Evolutionary conservation across 2,329 filamentous ascomycete species (phyloP), one percentile per base, ranked within the genome.

Genomic region (Alternaria triticina): DNA sequence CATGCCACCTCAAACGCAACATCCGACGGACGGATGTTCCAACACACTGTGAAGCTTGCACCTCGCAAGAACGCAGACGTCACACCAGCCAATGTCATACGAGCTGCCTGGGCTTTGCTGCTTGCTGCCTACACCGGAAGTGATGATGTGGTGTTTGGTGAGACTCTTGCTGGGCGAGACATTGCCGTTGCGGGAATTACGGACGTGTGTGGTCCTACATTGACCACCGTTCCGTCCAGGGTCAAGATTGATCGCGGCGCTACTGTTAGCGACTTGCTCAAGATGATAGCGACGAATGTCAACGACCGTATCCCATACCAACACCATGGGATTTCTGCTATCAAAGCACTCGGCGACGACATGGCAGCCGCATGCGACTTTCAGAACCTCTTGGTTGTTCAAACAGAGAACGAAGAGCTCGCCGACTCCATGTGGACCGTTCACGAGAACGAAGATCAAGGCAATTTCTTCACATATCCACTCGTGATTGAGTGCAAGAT

Each of bases 281-380:
- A 69, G 9, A 23, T 20, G 2, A 71, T 78, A 13, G 65, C 74
- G 5, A 43, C 54, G 13, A 71, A 46, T 17, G 67, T 69, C 7
- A 71, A 69, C 1, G 74, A 75, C 10, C 72, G 73, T 15, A 78
- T 79, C 22, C 77, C 77, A 5, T 72, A 79, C 57, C 76, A 82
- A 61, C 80, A 82, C 30, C 67, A 74, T 52, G 80, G 80, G 9
- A 68, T 80, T 40, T 75, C 79, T 20, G 73, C 79, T 27, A 81
- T 82, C 45, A 74, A 76, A 28, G 73, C 74, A 13, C 71, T 81
- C 12, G 87, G 85, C 69, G 79, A 82, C 1, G 86, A 88, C 61
- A 84, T 85, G 5, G 80, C 84, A 10, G 81, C 86, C 62, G 87
- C 87, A 3, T 88, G 86, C 69, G 84, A 88, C 65, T 81, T 88